Conservation (phyloP, 83 land plant species). For the Picea engelmannii region DNA sequence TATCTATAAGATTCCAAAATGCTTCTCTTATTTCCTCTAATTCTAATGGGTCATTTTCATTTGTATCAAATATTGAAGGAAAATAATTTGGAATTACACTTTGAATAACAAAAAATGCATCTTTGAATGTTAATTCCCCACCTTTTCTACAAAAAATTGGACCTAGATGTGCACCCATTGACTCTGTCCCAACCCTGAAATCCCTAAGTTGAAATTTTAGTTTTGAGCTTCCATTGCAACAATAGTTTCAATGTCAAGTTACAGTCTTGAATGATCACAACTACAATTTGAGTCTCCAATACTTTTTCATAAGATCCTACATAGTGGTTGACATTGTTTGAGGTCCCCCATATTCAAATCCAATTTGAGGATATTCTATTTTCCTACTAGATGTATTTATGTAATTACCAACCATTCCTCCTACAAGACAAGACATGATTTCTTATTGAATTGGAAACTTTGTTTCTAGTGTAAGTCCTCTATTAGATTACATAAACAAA, state of each 20-base stretch:
- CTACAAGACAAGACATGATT: constrained; percentile 95
- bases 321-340: constrained; percentile 99
- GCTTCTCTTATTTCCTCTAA: constrained; percentile 61
- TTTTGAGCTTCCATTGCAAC: constrained; percentile 97
- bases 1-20: constrained; percentile 53
- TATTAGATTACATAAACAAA: constrained; percentile 99
- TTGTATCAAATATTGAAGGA: constrained; percentile 92
- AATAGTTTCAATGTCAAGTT: constrained; percentile 96
- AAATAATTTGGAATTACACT: constrained; percentile 94
- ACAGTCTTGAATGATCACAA: constrained; percentile 95
- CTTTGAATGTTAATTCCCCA: constrained; percentile 93
- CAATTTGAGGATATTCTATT: constrained; percentile 84
- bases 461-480: constrained; percentile 91
- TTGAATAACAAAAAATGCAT: constrained; percentile 89
- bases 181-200: constrained; percentile 94
- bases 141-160: constrained; percentile 97
- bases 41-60: constrained; percentile 89
- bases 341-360: constrained; percentile 99
- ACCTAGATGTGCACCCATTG: constrained; percentile 97
- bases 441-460: constrained; percentile 95
- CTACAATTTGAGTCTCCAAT: constrained; percentile 92
- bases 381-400: constrained; percentile 83
- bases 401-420: constrained; percentile 98
- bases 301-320: constrained; percentile 90
- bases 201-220: constrained; percentile 93